These are phyloP conservation scores for Tetradesmus lagerheimii DNA, from an alignment of 139 green algal genomes.

Conservation along the genomic window DNA sequence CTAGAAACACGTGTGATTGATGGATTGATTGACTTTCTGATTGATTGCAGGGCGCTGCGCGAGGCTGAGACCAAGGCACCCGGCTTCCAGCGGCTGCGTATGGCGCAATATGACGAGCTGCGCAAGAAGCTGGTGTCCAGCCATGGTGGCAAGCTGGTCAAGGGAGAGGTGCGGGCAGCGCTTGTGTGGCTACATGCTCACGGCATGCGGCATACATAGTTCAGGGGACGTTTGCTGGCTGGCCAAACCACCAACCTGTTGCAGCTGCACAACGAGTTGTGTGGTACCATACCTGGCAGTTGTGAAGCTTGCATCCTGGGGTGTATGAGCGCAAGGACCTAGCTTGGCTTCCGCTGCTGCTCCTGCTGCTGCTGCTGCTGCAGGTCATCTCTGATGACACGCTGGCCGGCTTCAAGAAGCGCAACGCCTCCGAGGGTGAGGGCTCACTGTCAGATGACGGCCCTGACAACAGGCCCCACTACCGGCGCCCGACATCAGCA, in stretches of 20 bases:
- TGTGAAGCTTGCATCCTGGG: too few species aligned
- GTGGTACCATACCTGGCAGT: too few species aligned
- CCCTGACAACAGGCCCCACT: not conserved
- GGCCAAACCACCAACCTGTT: too few species aligned
- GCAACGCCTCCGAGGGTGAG: not conserved
- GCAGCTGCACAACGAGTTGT: too few species aligned
- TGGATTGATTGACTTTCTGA: too few species aligned
- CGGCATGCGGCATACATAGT: too few species aligned
- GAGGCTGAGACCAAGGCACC: constrained; percentile 51
- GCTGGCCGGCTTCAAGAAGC: constrained; percentile 55
- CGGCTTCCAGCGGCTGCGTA: constrained; percentile 68
- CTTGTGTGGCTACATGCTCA: not conserved
- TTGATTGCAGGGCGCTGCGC: constrained; percentile 22
- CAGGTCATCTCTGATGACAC: constrained; percentile 61
- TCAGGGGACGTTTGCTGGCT: too few species aligned
- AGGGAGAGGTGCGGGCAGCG: constrained; percentile 9
- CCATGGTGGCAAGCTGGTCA: constrained; percentile 22
- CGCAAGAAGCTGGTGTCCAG: constrained; percentile 58
- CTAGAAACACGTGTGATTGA: too few species aligned
- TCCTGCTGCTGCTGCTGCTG: not conserved
- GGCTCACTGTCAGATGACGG: not conserved
- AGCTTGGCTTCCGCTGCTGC: too few species aligned
- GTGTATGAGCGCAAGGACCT: too few species aligned
- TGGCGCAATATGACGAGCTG: constrained; percentile 70
- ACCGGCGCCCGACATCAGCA: not conserved